Base-by-base conservation (phyloP, 371 early-diverging fungal species). In the Mucor velutinosus region DNA sequence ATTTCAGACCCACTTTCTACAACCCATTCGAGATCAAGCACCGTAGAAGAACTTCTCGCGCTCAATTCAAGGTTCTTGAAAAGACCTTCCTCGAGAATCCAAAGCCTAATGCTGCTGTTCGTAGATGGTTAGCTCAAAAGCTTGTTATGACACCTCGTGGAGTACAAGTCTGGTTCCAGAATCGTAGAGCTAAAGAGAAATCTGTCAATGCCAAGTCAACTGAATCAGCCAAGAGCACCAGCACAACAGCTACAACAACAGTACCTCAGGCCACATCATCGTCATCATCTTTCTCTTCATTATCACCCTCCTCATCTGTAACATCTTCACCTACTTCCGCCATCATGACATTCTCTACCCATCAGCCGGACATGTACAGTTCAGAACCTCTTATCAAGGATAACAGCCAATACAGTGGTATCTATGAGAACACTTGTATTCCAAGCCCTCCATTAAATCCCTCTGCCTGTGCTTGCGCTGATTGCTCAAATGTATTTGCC, bases 121-220 rank as follows among this genome's bases (percentile, higher is more conserved):
- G 91, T 47, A 76, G 82, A 45, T 72, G 66, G 62, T 88, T 98
- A 19, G 93, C 94, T 1, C 80, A 79, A 51, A 77, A 85, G 58
- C 79, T 98, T 14, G 75, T 82, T 53, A 97, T 97, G 97, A 92
- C 94, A 32, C 89, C 91, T 30, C 85, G 97, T 49, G 90, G 91
- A 49, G 94, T 99, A 49, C 97, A 99, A 76, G 92, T 98, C 39
- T 98, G 99, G 99, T 99, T 99, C 77, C 99, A 99, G 73, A 99
- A 99, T 80, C 88, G 95, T 30, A 88, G 99, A 55, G 97, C 97
- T 23, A 98, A 97, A 78, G 82, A 67, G 32, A 67, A 67, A 65
- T 30, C 65, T 11, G 21, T 58, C 39, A 58, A 63, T 27, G 45
- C n/a, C 23, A 53, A 51, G n/a, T 45, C 45, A 19, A 45, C n/a